phyloP scores from a whole-genome alignment of 768 basidiomycete genomes.

The Lactarius evosmus region DNA sequence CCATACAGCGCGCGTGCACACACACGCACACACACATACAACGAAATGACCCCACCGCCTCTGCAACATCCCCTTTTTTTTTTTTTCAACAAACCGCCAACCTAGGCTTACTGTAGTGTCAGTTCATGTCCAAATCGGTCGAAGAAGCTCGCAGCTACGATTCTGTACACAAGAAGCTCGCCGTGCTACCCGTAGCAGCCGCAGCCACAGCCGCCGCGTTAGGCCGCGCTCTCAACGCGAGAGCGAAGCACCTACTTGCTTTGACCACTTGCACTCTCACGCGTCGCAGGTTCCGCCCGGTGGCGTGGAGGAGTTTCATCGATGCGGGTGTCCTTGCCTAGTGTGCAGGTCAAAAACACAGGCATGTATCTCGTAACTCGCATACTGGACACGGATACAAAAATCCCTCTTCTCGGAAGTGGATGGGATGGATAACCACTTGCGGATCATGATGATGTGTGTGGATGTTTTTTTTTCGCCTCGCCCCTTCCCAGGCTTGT shows the following conservation, averaged over 20 bases:
- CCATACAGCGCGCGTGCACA: neutral
- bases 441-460: neutral
- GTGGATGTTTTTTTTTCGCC: neutral
- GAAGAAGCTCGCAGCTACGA: neutral
- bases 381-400: neutral
- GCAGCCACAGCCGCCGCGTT: neutral
- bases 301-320: neutral
- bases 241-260: neutral
- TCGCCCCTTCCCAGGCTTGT: neutral
- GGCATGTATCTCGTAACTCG: too few relatives aligned
- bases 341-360: neutral
- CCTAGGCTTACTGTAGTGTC: neutral
- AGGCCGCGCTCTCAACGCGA: neutral
- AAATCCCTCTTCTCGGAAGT: neutral
- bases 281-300: neutral
- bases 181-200: too few relatives aligned
- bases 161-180: too few relatives aligned
- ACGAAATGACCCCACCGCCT: neutral
- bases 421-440: neutral
- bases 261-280: neutral
- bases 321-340: neutral
- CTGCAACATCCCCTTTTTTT: neutral
- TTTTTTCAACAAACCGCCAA: neutral
- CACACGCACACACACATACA: neutral
- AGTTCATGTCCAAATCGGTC: neutral